Conservation (phyloP, 371 early-diverging fungal species). For the Circinella umbellata region DNA sequence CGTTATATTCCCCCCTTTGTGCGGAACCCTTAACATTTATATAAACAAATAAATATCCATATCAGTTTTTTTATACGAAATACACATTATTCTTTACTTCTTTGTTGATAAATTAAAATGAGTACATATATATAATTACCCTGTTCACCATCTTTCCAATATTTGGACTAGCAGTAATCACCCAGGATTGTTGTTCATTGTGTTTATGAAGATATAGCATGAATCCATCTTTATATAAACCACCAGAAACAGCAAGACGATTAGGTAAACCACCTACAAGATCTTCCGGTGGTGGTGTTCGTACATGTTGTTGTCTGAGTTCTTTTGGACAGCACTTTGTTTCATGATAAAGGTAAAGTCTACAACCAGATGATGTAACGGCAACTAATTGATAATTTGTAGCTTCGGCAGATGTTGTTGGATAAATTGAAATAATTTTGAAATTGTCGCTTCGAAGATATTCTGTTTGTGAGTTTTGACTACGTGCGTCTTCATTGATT, state of each 20-base stretch:
- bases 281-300: slow-evolving; percentile 51
- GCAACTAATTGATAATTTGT: slow-evolving; percentile 68
- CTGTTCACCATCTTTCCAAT: slow-evolving; percentile 54
- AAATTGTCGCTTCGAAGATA: slow-evolving; percentile 43
- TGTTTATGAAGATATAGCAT: slow-evolving; percentile 61
- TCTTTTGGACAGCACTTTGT: slow-evolving; percentile 31
- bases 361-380: slow-evolving; percentile 70
- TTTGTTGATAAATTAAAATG: too few species aligned
- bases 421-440: slow-evolving; percentile 68
- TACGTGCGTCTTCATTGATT: slow-evolving; percentile 39
- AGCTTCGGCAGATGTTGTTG: slow-evolving; percentile 64
- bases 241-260: slow-evolving; percentile 33
- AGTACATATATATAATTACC: neutral
- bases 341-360: slow-evolving; percentile 71
- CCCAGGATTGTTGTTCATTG: slow-evolving; percentile 64
- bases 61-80: too few species aligned
- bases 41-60: neutral
- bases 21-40: slow-evolving; percentile 1
- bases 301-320: slow-evolving; percentile 70
- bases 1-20: slow-evolving; percentile 19
- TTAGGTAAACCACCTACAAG: neutral
- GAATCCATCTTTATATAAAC: slow-evolving; percentile 66
- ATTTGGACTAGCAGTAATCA: slow-evolving; percentile 67
- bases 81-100: too few species aligned
- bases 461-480: slow-evolving; percentile 43